Base-by-base conservation (phyloP, 1,139 yeast genomes). In the Candida dubliniensis region DNA sequence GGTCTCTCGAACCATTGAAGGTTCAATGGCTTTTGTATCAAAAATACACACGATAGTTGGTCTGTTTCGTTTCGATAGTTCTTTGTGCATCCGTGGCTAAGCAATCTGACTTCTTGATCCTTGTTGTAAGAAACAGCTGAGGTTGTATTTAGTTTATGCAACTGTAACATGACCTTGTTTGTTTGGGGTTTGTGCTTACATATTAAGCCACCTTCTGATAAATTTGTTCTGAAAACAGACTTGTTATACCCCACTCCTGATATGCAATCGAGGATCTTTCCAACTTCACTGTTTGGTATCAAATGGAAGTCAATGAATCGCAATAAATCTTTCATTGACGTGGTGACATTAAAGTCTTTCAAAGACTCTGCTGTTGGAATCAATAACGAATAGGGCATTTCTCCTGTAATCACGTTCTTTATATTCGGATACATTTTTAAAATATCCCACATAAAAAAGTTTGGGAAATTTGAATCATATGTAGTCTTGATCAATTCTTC, bases 291-390 rank as follows among this genome's bases (percentile, higher is more conserved):
- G 41, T 77, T 74, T 1, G 89, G 87, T 3, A 91, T 69, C 31
- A 89, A 66, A 58, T 93, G 98, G 45, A 88, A 66, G 44, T 77
- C 76, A 31, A 89, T 65, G 47, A 89, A 77, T 12, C 77, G 70
- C 34, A 72, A 72, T 31, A 91, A 63, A 29, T 74, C 71, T 1
- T 69, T 56, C 32, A 67, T 59, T 38, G 69, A 59, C 1, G 64
- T 50, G 1, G 87, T 76, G 46, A 82, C 70, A 54, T 84, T 82
- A 33, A 76, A 77, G 47, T 71, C 71, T 12, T 57, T 53, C 47
- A 89, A 60, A 0, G 90, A 81, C 23, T 76, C 74, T 6, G 81
- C 68, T 0, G 83, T 74, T 0, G 98, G 98, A 0, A 90, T 78
- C 25, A 93, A 63, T n/a, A 91, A 62, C 0, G 97, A 87, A 55